Conservation (phyloP, 2,329 filamentous ascomycete genomes). For the Pseudocercospora fijiensis region DNA sequence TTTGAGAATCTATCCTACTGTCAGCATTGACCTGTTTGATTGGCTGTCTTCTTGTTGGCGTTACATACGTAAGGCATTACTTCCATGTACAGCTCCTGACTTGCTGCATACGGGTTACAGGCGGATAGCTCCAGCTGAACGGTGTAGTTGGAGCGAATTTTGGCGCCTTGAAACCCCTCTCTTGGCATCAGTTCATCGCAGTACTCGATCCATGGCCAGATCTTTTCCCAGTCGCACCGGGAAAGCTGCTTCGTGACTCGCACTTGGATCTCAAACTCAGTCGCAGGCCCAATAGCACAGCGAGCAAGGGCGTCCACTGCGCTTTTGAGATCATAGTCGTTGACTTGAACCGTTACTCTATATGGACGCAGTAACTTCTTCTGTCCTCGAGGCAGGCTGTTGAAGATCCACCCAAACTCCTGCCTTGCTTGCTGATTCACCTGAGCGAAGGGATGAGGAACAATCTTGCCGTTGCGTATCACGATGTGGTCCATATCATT, state of each 20-base stretch:
- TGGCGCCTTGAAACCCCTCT: background rate
- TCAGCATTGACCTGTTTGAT: background rate
- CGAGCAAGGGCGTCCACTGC: conserved; percentile 13
- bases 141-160: conserved; percentile 10
- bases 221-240: conserved; percentile 18
- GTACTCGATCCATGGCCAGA: conserved; percentile 22
- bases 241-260: conserved; percentile 18
- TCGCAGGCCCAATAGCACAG: conserved; percentile 3
- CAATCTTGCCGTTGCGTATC: conserved; percentile 14
- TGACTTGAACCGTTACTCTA: conserved; percentile 11
- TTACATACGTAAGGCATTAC: conserved; percentile 18
- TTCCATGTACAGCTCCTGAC: conserved; percentile 22
- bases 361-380: conserved; percentile 5
- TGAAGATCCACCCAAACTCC: conserved; percentile 18
- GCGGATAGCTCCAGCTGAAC: conserved; percentile 3
- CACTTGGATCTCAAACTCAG: conserved; percentile 13
- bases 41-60: background rate
- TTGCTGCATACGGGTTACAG: conserved; percentile 18
- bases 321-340: conserved; percentile 16
- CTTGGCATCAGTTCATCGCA: conserved; percentile 13
- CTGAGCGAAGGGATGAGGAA: conserved; percentile 15
- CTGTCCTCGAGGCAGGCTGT: background rate
- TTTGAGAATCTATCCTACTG: background rate
- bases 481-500: conserved; percentile 11
- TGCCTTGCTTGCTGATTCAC: conserved; percentile 15